phyloP scores from a whole-genome alignment of 129 eudicot genomes.

The Artemisia annua region DNA sequence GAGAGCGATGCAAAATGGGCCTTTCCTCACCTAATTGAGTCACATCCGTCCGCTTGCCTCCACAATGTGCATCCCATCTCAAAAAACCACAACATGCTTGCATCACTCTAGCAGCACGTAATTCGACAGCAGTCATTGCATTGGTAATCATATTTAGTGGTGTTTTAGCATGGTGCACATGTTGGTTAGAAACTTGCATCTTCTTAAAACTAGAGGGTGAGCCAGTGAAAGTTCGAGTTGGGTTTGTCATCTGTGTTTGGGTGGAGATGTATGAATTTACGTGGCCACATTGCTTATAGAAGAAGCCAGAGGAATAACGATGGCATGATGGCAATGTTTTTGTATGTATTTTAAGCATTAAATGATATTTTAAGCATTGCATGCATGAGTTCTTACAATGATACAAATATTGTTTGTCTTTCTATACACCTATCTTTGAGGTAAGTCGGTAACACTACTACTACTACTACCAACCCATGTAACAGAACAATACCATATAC shows the following conservation, averaged over 20 bases:
- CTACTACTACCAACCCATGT: no score
- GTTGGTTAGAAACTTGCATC: slow-evolving; percentile 14
- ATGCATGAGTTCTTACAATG: background rate
- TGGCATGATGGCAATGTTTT: slow-evolving; percentile 26
- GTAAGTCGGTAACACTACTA: background rate
- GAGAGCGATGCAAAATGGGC: slow-evolving; percentile 1
- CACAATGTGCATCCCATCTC: slow-evolving; percentile 23
- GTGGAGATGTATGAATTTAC: slow-evolving; percentile 22
- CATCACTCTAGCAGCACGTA: slow-evolving; percentile 22
- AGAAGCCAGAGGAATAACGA: slow-evolving; percentile 8
- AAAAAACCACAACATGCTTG: slow-evolving; percentile 21
- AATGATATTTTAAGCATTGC: slow-evolving; percentile 1
- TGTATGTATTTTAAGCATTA: slow-evolving; percentile 32
- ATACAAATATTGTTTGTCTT: background rate
- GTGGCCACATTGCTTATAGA: slow-evolving; percentile 16
- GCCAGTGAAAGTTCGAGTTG: no score
- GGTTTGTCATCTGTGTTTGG: slow-evolving; percentile 20
- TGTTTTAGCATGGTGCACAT: background rate
- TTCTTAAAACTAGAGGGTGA: slow-evolving; percentile 6
- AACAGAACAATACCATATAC: no score
- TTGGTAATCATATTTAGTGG: background rate
- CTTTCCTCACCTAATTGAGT: slow-evolving; percentile 14
- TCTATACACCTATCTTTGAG: background rate
- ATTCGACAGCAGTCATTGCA: background rate
- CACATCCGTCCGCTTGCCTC: slow-evolving; percentile 37